Base-by-base conservation (phyloP, 352 stramenopile genomes). In the Phytophthora melonis region DNA sequence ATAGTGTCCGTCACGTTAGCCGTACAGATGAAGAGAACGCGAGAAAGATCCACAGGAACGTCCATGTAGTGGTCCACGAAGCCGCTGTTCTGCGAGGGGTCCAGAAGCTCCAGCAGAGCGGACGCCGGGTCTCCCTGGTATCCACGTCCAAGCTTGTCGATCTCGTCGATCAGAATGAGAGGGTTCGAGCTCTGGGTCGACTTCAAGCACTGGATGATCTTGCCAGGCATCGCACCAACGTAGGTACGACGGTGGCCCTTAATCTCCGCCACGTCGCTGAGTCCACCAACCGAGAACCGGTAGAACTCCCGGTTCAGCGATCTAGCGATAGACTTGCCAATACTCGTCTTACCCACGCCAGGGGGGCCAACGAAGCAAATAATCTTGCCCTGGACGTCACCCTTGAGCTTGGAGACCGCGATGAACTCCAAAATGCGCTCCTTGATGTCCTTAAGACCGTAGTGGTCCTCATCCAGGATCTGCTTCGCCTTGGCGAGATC, bases 391-490 rank as follows among this genome's bases (percentile, higher is more conserved):
- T 99, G 94, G 2, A 99, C 94, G 57, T 90, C 90, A 25, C 97
- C 97, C 70, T 92, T 93, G 5, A 99, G 84, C 77, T 99, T 99
- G 8, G 97, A 98, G 11, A 99, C 97, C 1, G 98, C 98, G 69
- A 99, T 99, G 71, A 99, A 99, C 84, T 99, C 96, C 19, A 99
- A 82, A 66, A 99, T 99, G 18, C 97, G 98, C 63, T 99, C 94
- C 79, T 99, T 99, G 62, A 99, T 98, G 77, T 99, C 97, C 39
- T 98, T 91, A 25, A 99, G 89, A 2, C 98, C 98, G 78, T 99
- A 99, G 80, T 99, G 98, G 69, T 99, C 97, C 68, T 97, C 92
- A 72, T 99, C 95, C 27, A 99, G 77, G 56, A 99, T 93, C 68
- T 94, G 78, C 77, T 97, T 92, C 5, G 97, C 98, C 64, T 93